Percentiles rank a stretch among this genome's conserved stretches.
Conservation (phyloP, 495 filamentous ascomycete species). For the Trichoderma erinaceum region DNA sequence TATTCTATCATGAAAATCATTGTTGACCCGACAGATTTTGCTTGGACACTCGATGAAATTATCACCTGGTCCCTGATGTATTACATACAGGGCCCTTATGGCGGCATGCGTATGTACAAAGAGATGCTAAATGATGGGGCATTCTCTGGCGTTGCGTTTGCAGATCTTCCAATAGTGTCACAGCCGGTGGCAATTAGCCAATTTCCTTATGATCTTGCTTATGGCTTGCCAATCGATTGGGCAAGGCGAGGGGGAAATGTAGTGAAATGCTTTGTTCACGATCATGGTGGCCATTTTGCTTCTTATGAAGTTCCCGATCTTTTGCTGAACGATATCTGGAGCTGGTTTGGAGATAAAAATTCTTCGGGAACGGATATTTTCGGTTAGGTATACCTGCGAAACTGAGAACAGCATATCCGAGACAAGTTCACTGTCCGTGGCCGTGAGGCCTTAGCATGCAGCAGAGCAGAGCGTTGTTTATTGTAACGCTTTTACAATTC, state of each 20-base stretch:
- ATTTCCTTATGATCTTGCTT: conserved; percentile 30
- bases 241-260: conserved; percentile 23
- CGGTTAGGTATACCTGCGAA: no score
- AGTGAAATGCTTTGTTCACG: conserved; percentile 38
- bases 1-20: conserved; percentile 45
- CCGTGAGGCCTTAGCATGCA: no score
- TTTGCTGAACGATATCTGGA: conserved; percentile 34
- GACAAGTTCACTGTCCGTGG: no score
- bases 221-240: conserved; percentile 21
- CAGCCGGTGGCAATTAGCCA: conserved; percentile 39
- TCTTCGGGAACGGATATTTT: not conserved
- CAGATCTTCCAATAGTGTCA: conserved; percentile 20
- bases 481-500: no score
- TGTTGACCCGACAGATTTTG: conserved; percentile 42
- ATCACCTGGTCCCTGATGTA: conserved; percentile 51
- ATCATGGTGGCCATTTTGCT: conserved; percentile 47
- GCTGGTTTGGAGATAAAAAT: conserved; percentile 12
- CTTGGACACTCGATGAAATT: conserved; percentile 51
- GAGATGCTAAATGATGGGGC: conserved; percentile 15
- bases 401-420: no score
- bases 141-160: conserved; percentile 19
- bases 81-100: conserved; percentile 46
- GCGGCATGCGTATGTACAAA: conserved; percentile 47
- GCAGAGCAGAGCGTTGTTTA: no score
- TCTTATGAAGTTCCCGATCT: conserved; percentile 45